Percentiles rank a stretch among this genome's conserved stretches.
Conservation (phyloP, 768 basidiomycete species). For the Xerocomellus dryophilus region DNA sequence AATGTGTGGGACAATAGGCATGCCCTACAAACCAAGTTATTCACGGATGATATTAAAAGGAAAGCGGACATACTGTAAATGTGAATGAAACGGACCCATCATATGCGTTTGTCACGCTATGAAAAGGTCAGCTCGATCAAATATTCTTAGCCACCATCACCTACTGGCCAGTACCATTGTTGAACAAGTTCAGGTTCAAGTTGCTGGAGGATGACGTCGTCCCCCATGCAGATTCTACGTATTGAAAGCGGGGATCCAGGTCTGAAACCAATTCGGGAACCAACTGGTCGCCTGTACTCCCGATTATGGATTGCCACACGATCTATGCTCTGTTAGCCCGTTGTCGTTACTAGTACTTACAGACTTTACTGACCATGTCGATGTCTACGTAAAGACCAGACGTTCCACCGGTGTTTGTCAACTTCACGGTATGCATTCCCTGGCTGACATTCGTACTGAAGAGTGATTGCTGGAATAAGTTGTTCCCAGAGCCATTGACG, state of each 20-base stretch:
- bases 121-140: not conserved
- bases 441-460: constrained; percentile 35
- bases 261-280: constrained; percentile 30
- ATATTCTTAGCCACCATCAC: constrained; percentile 2
- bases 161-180: constrained; percentile 43
- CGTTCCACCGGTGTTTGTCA: constrained; percentile 28
- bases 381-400: constrained; percentile 42
- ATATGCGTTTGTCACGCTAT: constrained; percentile 34
- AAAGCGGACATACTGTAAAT: constrained; percentile 36
- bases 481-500: constrained; percentile 29
- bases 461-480: constrained; percentile 40
- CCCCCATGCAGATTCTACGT: constrained; percentile 36
- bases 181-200: constrained; percentile 39
- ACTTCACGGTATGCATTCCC: constrained; percentile 36
- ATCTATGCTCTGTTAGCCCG: constrained; percentile 13
- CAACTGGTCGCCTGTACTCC: constrained; percentile 13
- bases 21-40: constrained; percentile 21
- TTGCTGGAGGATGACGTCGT: constrained; percentile 27
- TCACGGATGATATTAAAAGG: not conserved
- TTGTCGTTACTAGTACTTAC: not conserved
- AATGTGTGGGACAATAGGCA: not conserved
- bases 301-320: constrained; percentile 29
- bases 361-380: constrained; percentile 37
- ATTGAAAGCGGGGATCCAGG: constrained; percentile 37
- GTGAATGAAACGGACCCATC: constrained; percentile 35